Percentiles rank a stretch among this genome's conserved stretches.
Evolutionary conservation across 192 early-diverging fungal species (phyloP).

Genomic region (Coemansia sp.): DNA sequence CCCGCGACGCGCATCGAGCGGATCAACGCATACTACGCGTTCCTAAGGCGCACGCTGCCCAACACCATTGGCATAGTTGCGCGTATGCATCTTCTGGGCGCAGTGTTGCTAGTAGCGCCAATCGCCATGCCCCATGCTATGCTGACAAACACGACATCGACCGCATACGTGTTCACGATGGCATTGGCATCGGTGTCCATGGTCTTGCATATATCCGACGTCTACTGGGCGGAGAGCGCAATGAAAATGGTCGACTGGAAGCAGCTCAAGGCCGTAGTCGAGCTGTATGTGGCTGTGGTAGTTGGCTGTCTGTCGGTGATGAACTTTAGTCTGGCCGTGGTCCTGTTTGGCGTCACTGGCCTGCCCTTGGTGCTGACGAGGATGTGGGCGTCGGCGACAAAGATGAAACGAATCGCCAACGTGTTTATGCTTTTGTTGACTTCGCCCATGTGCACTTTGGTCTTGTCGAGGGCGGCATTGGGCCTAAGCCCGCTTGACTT

Average conservation of each 20-base stretch:
- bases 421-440: conserved; percentile 41
- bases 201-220: conserved; percentile 57
- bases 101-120: conserved; percentile 24
- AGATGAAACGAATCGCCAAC: background rate
- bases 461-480: conserved; percentile 53
- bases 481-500: conserved; percentile 34
- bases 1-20: conserved; percentile 40
- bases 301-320: conserved; percentile 66
- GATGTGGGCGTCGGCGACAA: conserved; percentile 23
- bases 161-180: conserved; percentile 33
- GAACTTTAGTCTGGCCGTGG: conserved; percentile 70
- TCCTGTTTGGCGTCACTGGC: conserved; percentile 55
- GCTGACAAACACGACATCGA: conserved; percentile 18
- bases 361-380: conserved; percentile 63
- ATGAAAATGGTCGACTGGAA: conserved; percentile 31
- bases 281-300: conserved; percentile 54
- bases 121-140: conserved; percentile 17
- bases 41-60: conserved; percentile 37
- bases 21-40: conserved; percentile 36
- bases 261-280: conserved; percentile 42
- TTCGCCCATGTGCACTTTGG: conserved; percentile 55
- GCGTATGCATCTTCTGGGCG: conserved; percentile 51
- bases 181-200: conserved; percentile 31
- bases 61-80: conserved; percentile 20
- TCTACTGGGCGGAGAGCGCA: conserved; percentile 55